Percentiles rank a stretch among this genome's conserved stretches.
Conservation (phyloP, 768 basidiomycete genomes). For the Thelephora ganbajun region DNA sequence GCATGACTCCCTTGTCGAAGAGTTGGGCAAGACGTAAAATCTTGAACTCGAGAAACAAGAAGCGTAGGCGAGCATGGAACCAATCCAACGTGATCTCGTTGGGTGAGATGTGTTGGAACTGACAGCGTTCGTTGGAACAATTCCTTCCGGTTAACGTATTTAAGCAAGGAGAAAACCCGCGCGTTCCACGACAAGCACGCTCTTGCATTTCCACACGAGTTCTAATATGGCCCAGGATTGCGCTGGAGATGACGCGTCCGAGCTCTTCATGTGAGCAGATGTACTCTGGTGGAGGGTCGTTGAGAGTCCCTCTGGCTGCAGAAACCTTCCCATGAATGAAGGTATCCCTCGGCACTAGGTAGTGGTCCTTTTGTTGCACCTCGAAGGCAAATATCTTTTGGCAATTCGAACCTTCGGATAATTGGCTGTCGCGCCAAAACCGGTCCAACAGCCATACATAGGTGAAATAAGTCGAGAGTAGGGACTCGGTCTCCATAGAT, state of each 20-base stretch:
- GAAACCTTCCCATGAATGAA: conserved; percentile 10
- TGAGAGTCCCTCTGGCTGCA: neutral
- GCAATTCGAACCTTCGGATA: conserved; percentile 10
- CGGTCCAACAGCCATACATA: conserved; percentile 22
- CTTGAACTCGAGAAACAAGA: conserved; percentile 35
- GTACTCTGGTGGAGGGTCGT: neutral
- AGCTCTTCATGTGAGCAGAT: conserved; percentile 10
- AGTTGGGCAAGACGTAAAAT: conserved; percentile 19
- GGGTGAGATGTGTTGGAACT: conserved; percentile 20
- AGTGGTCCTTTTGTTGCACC: conserved; percentile 15
- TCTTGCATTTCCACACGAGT: conserved; percentile 20
- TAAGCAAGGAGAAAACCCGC: conserved; percentile 27
- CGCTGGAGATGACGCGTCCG: conserved; percentile 10
- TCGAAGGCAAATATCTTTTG: conserved; percentile 23
- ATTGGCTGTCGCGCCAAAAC: conserved; percentile 16
- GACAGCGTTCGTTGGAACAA: conserved; percentile 23
- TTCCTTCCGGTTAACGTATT: conserved; percentile 10
- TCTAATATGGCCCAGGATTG: conserved; percentile 16
- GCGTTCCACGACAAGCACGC: conserved; percentile 15
- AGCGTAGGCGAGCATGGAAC: conserved; percentile 28
- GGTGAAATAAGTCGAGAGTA: conserved; percentile 20
- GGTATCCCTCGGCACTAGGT: conserved; percentile 15
- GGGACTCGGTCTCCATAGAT: conserved; percentile 14
- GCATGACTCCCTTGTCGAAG: neutral
- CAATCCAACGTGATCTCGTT: conserved; percentile 15